These are phyloP conservation scores for Blastobotrys indianensis DNA, from an alignment of 1,139 yeast species.

Conservation along the genomic window DNA sequence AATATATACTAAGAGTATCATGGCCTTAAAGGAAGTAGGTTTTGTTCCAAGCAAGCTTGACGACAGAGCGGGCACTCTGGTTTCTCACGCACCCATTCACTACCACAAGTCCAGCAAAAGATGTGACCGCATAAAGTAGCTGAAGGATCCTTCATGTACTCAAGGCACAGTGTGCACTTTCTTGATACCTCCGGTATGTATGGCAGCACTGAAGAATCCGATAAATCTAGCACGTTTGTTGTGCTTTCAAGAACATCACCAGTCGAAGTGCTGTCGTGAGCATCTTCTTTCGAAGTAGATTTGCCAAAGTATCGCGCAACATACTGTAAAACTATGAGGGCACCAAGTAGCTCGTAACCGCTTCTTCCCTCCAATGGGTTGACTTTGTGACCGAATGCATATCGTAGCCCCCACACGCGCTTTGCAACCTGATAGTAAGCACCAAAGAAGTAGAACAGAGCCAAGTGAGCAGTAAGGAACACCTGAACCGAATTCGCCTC, in stretches of 20 bases:
- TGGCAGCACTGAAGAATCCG: slow-evolving; percentile 52
- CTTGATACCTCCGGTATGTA: slow-evolving; percentile 69
- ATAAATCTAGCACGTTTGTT: slow-evolving; percentile 41
- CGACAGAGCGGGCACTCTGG: slow-evolving; percentile 93
- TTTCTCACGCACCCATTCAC: slow-evolving; percentile 80
- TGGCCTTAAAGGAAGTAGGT: slow-evolving; percentile 55
- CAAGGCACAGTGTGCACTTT: slow-evolving; percentile 76
- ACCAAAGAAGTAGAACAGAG: slow-evolving; percentile 76
- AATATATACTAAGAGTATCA: background rate
- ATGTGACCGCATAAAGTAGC: slow-evolving; percentile 89
- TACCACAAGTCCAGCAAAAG: slow-evolving; percentile 88
- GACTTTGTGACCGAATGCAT: slow-evolving; percentile 40
- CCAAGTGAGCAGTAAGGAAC: slow-evolving; percentile 56
- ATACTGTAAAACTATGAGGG: slow-evolving; percentile 58
- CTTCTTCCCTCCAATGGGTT: slow-evolving; percentile 31
- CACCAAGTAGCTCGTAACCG: slow-evolving; percentile 74
- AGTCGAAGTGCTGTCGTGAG: slow-evolving; percentile 3
- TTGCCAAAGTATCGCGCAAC: slow-evolving; percentile 17
- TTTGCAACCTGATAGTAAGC: slow-evolving; percentile 72
- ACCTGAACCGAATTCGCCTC: slow-evolving; percentile 18
- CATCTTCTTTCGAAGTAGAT: background rate
- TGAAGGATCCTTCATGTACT: slow-evolving; percentile 74
- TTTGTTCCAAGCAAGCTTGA: slow-evolving; percentile 67
- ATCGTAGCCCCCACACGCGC: slow-evolving; percentile 71
- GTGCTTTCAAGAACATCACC: slow-evolving; percentile 1